Evolutionary conservation across 2,329 filamentous ascomycete species (phyloP), one percentile per base, ranked within the genome.

Genomic region (Neospermospora avenae): DNA sequence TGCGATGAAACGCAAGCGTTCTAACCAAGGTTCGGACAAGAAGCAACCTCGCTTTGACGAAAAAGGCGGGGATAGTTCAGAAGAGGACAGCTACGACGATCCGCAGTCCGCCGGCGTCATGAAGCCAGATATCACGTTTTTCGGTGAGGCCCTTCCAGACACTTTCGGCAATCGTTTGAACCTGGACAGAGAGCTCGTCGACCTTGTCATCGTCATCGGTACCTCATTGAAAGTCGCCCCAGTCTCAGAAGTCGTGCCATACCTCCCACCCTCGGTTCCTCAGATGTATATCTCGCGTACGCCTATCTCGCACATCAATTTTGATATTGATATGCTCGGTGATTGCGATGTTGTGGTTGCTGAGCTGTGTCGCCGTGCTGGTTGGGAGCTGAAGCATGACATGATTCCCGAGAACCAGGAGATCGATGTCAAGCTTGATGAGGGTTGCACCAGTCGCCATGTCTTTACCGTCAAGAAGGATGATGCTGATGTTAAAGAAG

Each of bases 61-160:
- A 8, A 45, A 65, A 16, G 65, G 63, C n/a, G 67, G 67, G 42
- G 65, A 67, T 46, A 63, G 62, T 25, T 60, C 57, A 13, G 65
- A 63, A 2, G 80, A 79, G 3, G 82, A 84, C 41, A 82, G 84
- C 13, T 82, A 78, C 20, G 78, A 85, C 58, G 85, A 88, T 41
- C 85, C 86, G 2, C 80, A 82, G 51, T 83, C 86, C 2, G 91
- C 86, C 2, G 91, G 90, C 59, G 86, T 96, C 72, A 96, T 96
- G 91, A 96, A 90, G 81, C 95, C 95, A 8, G 93, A 98, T 77
- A 98, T 99, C 72, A 98, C 91, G 49, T 98, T 99, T 78, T 98
- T 98, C 70, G 93, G 93, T 67, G 95, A 99, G 77, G 82, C 87
- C 54, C 86, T 99, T 1, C 93, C 93, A 0, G 86, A 90, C 68